A percentile compares a stretch with the other conserved stretches of the same genome.
These are phyloP conservation scores for Dissophora globulifera DNA, from an alignment of 192 early-diverging fungal species.

Conservation along the genomic window DNA sequence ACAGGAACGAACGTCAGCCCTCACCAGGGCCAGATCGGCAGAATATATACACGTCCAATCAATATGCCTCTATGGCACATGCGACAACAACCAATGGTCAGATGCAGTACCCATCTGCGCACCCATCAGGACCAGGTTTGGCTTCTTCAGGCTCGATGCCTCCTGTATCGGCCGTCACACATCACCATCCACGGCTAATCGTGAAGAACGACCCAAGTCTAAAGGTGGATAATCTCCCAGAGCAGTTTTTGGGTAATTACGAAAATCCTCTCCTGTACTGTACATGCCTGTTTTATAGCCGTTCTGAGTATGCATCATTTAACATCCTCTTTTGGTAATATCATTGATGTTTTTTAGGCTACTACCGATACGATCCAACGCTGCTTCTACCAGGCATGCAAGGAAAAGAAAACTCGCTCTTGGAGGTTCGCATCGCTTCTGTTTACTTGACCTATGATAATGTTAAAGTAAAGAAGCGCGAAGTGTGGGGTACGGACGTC, in stretches of 20 bases:
- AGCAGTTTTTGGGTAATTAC: slow-evolving; percentile 47
- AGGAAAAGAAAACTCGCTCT: slow-evolving; percentile 60
- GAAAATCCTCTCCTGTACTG: too few species aligned
- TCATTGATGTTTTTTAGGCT: slow-evolving; percentile 45
- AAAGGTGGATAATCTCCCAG: slow-evolving; percentile 40
- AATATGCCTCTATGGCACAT: slow-evolving; percentile 3
- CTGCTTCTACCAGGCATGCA: slow-evolving; percentile 60
- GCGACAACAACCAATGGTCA: not conserved
- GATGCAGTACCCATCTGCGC: too few species aligned
- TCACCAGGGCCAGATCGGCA: slow-evolving; percentile 5
- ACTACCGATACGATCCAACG: slow-evolving; percentile 58
- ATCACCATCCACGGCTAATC: slow-evolving; percentile 37
- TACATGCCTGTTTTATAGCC: too few species aligned
- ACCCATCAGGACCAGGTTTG: too few species aligned
- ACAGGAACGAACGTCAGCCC: slow-evolving; percentile 16
- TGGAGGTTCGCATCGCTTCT: slow-evolving; percentile 76
- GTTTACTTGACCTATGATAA: slow-evolving; percentile 72
- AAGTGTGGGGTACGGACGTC: slow-evolving; percentile 86
- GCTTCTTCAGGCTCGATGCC: too few species aligned
- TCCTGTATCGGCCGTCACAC: too few species aligned
- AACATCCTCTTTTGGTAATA: too few species aligned
- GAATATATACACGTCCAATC: slow-evolving; percentile 16
- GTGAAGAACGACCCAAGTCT: slow-evolving; percentile 48
- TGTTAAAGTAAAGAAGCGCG: slow-evolving; percentile 66
- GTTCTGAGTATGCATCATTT: too few species aligned